These are phyloP conservation scores for Boletus rubropictus DNA, from an alignment of 768 basidiomycete genomes.

Conservation along the genomic window DNA sequence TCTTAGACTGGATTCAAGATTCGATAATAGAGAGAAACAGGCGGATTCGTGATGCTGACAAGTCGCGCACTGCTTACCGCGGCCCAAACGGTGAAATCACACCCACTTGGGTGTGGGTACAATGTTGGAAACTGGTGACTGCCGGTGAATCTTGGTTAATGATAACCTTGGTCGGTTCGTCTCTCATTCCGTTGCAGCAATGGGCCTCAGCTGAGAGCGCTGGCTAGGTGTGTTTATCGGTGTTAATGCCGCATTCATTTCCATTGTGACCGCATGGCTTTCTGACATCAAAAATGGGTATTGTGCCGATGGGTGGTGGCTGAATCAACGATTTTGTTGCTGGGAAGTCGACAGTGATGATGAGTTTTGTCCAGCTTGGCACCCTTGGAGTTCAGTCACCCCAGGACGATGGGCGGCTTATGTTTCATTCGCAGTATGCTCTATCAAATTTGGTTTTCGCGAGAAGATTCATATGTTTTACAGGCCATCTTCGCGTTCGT, in stretches of 20 bases:
- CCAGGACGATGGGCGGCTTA: conserved; percentile 79
- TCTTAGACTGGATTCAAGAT: conserved; percentile 93
- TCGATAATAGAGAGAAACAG: conserved; percentile 83
- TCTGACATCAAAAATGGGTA: conserved; percentile 98
- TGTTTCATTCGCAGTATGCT: conserved; percentile 80
- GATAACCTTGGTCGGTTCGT: conserved; percentile 82
- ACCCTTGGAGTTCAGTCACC: conserved; percentile 73
- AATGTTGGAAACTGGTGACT: conserved; percentile 52
- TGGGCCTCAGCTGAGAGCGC: conserved; percentile 1
- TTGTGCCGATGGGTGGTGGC: conserved; percentile 96
- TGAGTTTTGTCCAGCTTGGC: conserved; percentile 87
- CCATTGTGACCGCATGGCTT: conserved; percentile 94
- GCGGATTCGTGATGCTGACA: conserved; percentile 53
- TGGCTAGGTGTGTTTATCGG: conserved; percentile 81
- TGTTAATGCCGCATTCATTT: conserved; percentile 88
- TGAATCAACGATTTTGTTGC: conserved; percentile 97
- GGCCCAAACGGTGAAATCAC: conserved; percentile 48
- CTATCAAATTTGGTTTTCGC: background rate
- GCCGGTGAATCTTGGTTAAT: conserved; percentile 91
- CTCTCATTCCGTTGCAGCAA: background rate
- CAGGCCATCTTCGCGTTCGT: conserved; percentile 80
- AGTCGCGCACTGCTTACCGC: conserved; percentile 39
- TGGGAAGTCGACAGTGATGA: conserved; percentile 89
- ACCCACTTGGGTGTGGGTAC: conserved; percentile 54
- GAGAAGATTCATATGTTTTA: conserved; percentile 2